Evolutionary conservation across 805 yeast genomes (phyloP).

Genomic region (Sporopachydermia quercuum): DNA sequence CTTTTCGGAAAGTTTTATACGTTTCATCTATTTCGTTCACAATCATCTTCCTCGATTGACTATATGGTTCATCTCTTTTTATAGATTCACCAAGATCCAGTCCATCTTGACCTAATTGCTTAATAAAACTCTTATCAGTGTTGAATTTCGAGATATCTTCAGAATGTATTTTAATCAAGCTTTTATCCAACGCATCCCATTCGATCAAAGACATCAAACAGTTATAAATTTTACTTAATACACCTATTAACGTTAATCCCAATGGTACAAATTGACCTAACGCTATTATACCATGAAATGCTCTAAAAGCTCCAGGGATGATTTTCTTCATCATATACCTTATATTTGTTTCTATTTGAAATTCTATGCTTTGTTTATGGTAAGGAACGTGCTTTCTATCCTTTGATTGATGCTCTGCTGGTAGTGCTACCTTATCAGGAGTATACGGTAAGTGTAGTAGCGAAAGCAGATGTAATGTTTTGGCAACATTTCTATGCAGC

Average conservation of each 20-base stretch:
- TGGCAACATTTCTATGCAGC: slow-evolving; percentile 40
- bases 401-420: slow-evolving; percentile 6
- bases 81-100: no score
- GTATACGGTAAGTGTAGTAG: not conserved
- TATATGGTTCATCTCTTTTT: no score
- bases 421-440: not conserved
- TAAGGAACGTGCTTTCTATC: slow-evolving; percentile 9
- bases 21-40: no score
- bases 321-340: slow-evolving; percentile 21
- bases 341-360: not conserved
- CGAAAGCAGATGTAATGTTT: slow-evolving; percentile 19
- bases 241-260: slow-evolving; percentile 55
- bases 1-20: no score
- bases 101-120: no score
- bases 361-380: slow-evolving; percentile 5
- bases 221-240: slow-evolving; percentile 30
- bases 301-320: slow-evolving; percentile 36
- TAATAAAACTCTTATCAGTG: no score
- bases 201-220: not conserved
- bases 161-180: slow-evolving; percentile 11
- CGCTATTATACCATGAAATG: slow-evolving; percentile 52
- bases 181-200: no score
- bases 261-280: slow-evolving; percentile 65
- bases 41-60: no score
- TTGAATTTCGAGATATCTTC: slow-evolving; percentile 6